A percentile compares a stretch with the other conserved stretches of the same genome.
phyloP scores from a whole-genome alignment of 2,329 filamentous ascomycete genomes.

The Aspergillus sp. region DNA sequence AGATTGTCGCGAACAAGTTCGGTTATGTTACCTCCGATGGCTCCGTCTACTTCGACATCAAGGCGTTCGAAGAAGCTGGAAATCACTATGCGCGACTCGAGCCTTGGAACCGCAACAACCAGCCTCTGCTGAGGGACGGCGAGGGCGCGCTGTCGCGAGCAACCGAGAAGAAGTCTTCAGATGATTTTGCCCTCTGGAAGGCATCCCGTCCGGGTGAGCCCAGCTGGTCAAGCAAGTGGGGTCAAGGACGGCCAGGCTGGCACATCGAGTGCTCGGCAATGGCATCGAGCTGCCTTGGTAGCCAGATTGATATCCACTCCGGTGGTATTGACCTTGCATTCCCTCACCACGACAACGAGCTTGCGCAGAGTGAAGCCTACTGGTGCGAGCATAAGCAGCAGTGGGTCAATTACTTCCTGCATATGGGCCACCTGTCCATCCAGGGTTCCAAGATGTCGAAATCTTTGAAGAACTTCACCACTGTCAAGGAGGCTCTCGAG shows the following conservation, averaged over 20 bases:
- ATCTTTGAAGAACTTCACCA: constrained; percentile 92
- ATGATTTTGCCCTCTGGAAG: constrained; percentile 95
- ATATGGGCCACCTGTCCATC: constrained; percentile 91
- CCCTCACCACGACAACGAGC: constrained; percentile 89
- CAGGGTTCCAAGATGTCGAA: constrained; percentile 95
- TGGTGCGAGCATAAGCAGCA: constrained; percentile 61
- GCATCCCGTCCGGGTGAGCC: constrained; percentile 89
- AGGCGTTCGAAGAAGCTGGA: constrained; percentile 77
- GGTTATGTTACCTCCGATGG: constrained; percentile 75
- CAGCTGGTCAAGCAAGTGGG: constrained; percentile 86
- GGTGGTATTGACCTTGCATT: constrained; percentile 90
- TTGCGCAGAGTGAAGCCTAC: constrained; percentile 88
- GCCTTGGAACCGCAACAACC: constrained; percentile 81
- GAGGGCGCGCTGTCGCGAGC: constrained; percentile 73
- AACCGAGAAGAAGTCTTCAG: constrained; percentile 69
- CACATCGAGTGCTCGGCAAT: constrained; percentile 97
- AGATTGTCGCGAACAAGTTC: constrained; percentile 80
- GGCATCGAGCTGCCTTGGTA: constrained; percentile 84
- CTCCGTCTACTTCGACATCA: constrained; percentile 92
- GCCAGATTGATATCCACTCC: constrained; percentile 87
- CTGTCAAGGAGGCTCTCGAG: constrained; percentile 78
- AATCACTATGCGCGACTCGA: constrained; percentile 84
- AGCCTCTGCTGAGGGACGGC: constrained; percentile 74
- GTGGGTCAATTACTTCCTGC: constrained; percentile 95
- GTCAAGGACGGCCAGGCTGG: constrained; percentile 86